These are phyloP conservation scores for Globisporangium nodosum DNA, from an alignment of 352 stramenopile species.

Conservation along the genomic window DNA sequence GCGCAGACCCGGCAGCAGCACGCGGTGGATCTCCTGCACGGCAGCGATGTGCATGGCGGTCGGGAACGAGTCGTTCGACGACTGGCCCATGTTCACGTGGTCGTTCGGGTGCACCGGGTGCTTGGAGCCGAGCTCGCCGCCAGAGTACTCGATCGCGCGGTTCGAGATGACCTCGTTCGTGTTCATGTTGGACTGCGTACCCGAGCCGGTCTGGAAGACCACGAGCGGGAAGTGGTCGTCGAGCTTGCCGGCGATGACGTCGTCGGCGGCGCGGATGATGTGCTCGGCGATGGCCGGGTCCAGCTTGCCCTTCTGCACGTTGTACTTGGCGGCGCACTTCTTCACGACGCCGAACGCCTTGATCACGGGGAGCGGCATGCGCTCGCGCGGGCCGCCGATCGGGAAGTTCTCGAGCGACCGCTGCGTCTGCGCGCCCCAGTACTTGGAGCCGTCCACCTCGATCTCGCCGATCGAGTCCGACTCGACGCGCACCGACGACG, in stretches of 20 bases:
- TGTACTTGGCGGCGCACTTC: slow-evolving; percentile 93
- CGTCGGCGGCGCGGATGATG: slow-evolving; percentile 89
- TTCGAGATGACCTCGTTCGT: slow-evolving; percentile 76
- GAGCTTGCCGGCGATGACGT: slow-evolving; percentile 90
- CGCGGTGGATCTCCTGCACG: slow-evolving; percentile 81
- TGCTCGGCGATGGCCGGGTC: slow-evolving; percentile 68
- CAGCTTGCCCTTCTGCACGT: slow-evolving; percentile 85
- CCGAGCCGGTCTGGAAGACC: slow-evolving; percentile 69
- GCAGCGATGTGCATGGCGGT: slow-evolving; percentile 96
- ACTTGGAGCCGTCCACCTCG: slow-evolving; percentile 74
- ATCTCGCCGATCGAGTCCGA: slow-evolving; percentile 80
- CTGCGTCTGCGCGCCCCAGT: slow-evolving; percentile 94
- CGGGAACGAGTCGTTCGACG: slow-evolving; percentile 95
- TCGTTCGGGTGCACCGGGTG: slow-evolving; percentile 92
- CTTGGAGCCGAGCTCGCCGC: slow-evolving; percentile 50
- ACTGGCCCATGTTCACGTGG: slow-evolving; percentile 97
- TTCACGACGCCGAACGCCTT: slow-evolving; percentile 93
- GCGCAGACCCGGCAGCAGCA: slow-evolving; percentile 67
- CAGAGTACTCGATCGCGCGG: slow-evolving; percentile 51
- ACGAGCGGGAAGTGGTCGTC: slow-evolving; percentile 95
- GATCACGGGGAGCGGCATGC: slow-evolving; percentile 94
- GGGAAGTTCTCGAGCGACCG: slow-evolving; percentile 95
- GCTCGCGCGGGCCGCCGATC: slow-evolving; percentile 85
- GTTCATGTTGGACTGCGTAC: slow-evolving; percentile 78
- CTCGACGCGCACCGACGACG: slow-evolving; percentile 45